A percentile compares a stretch with the other conserved stretches of the same genome.
Evolutionary conservation across 139 green algal genomes (phyloP).

Genomic region (Bryopsis sp.): DNA sequence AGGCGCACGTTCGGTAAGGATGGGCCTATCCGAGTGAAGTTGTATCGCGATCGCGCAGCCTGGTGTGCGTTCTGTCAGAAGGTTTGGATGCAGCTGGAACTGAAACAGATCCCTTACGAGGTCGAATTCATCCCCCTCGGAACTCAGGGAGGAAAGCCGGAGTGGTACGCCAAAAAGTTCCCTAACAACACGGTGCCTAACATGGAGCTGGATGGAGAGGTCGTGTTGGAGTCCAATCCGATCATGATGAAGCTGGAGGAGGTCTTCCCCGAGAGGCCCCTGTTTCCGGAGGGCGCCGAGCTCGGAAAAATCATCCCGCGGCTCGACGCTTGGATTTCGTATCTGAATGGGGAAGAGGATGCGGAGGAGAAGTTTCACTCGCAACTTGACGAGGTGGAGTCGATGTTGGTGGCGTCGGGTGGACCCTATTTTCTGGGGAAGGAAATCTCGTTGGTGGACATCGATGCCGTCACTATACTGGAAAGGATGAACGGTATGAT

Average conservation of each 20-base stretch:
- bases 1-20: conserved; percentile 23
- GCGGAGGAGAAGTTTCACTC: conserved; percentile 1
- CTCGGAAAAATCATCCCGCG: too few species aligned
- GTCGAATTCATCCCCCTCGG: conserved; percentile 6
- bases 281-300: conserved; percentile 6
- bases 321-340: too few species aligned
- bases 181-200: neutral
- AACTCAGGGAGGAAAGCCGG: conserved; percentile 11
- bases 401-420: neutral
- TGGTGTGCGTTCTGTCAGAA: conserved; percentile 26
- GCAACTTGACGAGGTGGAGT: neutral
- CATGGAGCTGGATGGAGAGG: conserved; percentile 18
- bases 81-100: conserved; percentile 25
- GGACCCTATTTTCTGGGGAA: conserved; percentile 85
- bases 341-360: too few species aligned
- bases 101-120: conserved; percentile 24
- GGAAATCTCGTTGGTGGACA: conserved; percentile 67
- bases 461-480: conserved; percentile 82
- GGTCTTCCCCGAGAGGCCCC: conserved; percentile 8
- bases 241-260: conserved; percentile 2
- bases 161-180: neutral
- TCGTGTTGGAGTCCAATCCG: neutral
- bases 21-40: conserved; percentile 21
- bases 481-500: conserved; percentile 66
- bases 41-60: conserved; percentile 24